Evolutionary conservation across 2,329 filamentous ascomycete genomes (phyloP).

Genomic region (Incumbomyces delicatus): DNA sequence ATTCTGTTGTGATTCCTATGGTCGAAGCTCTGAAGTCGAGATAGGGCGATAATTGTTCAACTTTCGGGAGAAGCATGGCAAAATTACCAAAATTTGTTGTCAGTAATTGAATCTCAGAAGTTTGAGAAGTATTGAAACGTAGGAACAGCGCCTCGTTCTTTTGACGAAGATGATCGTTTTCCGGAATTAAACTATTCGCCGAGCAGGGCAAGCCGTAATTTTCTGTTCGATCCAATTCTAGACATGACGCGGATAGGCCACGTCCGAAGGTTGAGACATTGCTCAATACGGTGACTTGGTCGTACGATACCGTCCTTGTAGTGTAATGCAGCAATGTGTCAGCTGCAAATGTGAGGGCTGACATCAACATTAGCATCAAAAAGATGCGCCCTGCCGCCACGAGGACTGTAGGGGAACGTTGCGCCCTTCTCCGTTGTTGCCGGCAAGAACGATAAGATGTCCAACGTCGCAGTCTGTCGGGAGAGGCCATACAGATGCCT

Average conservation of each 20-base stretch:
- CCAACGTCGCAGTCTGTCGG: conserved; percentile 6
- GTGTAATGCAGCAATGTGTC: conserved; percentile 10
- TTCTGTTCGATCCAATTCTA: conserved; percentile 1
- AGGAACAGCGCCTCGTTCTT: conserved; percentile 9
- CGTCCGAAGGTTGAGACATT: background rate
- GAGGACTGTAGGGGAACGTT: conserved; percentile 3
- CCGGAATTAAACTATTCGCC: conserved; percentile 4
- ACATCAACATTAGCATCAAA: conserved; percentile 2
- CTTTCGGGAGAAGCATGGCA: conserved; percentile 4
- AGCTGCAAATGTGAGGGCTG: conserved; percentile 1
- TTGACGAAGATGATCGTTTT: background rate
- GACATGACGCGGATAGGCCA: conserved; percentile 5
- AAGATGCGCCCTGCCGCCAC: conserved; percentile 4
- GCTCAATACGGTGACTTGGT: background rate
- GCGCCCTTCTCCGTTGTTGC: conserved; percentile 2
- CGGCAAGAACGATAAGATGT: conserved; percentile 8
- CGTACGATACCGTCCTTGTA: conserved; percentile 5
- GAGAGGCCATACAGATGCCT: conserved; percentile 7
- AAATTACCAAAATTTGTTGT: background rate
- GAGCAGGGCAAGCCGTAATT: conserved; percentile 9
- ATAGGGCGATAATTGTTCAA: background rate
- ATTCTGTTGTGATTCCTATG: conserved; percentile 8
- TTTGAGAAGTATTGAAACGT: conserved; percentile 5
- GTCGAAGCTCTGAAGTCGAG: conserved; percentile 9
- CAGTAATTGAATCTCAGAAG: conserved; percentile 6